Evolutionary conservation across 2,329 filamentous ascomycete species (phyloP).

Genomic region (Alternaria arbusti): DNA sequence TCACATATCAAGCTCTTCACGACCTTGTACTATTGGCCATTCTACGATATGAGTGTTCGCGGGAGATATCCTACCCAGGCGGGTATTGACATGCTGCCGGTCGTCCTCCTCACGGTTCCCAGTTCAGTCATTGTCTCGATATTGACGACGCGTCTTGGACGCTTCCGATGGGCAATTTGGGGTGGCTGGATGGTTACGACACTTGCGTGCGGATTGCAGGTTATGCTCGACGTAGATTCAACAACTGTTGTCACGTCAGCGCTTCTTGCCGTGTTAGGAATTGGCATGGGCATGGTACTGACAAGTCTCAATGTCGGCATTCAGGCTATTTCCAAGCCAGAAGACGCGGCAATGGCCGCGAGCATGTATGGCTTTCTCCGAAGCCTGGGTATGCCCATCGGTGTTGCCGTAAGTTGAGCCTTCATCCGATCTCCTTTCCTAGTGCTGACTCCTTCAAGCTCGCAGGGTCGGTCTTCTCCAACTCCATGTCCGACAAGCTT

Average conservation of each 20-base stretch:
- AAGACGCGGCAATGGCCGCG: slow-evolving; percentile 44
- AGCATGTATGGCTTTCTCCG: slow-evolving; percentile 50
- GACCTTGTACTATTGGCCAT: slow-evolving; percentile 52
- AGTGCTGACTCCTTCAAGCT: slow-evolving; percentile 16
- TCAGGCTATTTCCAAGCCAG: slow-evolving; percentile 45
- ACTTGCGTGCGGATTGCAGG: slow-evolving; percentile 47
- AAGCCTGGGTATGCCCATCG: slow-evolving; percentile 54
- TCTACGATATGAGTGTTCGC: slow-evolving; percentile 51
- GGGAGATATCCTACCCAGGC: slow-evolving; percentile 42
- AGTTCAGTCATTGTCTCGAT: slow-evolving; percentile 33
- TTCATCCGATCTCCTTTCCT: background rate
- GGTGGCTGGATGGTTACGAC: slow-evolving; percentile 51
- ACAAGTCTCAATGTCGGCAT: slow-evolving; percentile 49
- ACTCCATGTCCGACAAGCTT: slow-evolving; percentile 45
- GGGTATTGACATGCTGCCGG: slow-evolving; percentile 50
- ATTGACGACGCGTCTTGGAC: slow-evolving; percentile 33
- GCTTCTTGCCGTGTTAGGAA: slow-evolving; percentile 48
- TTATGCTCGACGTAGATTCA: slow-evolving; percentile 46
- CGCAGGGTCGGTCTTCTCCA: slow-evolving; percentile 50
- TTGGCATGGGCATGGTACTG: slow-evolving; percentile 53
- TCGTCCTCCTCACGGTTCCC: slow-evolving; percentile 33
- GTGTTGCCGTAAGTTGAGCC: slow-evolving; percentile 43
- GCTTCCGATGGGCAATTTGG: slow-evolving; percentile 52
- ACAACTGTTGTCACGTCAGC: slow-evolving; percentile 45
- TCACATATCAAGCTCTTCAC: slow-evolving; percentile 46